Percentiles rank a stretch among this genome's conserved stretches.
phyloP scores from a whole-genome alignment of 345 rosid genomes.

The Cardamine occulta region DNA sequence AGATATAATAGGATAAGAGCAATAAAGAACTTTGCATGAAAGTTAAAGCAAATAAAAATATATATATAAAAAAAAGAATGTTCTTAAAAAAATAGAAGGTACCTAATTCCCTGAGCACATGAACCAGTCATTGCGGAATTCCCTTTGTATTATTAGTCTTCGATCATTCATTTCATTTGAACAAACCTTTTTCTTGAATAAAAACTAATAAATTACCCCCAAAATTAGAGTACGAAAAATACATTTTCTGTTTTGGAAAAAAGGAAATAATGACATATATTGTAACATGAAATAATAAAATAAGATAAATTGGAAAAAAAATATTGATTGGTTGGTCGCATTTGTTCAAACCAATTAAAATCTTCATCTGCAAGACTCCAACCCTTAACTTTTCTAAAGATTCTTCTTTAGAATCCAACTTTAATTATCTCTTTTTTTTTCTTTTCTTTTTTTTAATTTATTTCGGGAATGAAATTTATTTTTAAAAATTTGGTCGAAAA shows the following conservation, averaged over 20 bases:
- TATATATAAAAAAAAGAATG: conserved; percentile 12
- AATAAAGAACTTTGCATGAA: conserved; percentile 37
- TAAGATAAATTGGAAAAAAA: neutral
- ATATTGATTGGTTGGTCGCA: conserved; percentile 31
- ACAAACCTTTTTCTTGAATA: neutral
- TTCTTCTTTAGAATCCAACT: conserved; percentile 41
- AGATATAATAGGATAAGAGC: conserved; percentile 38
- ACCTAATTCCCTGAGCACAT: conserved; percentile 44
- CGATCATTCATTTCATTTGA: conserved; percentile 5
- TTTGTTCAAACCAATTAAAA: conserved; percentile 42
- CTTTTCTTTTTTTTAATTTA: conserved; percentile 35
- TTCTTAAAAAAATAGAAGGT: conserved; percentile 35
- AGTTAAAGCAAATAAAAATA: conserved; percentile 31
- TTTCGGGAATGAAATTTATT: conserved; percentile 27
- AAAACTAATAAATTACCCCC: neutral
- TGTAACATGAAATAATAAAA: neutral
- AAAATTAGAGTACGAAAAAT: neutral
- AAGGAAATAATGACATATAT: conserved; percentile 4
- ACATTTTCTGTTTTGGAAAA: neutral
- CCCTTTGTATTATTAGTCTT: conserved; percentile 37
- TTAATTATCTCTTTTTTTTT: conserved; percentile 40
- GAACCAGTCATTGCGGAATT: conserved; percentile 42
- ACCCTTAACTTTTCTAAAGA: conserved; percentile 45
- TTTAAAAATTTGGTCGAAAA: conserved; percentile 19
- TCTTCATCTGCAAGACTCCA: conserved; percentile 49